A percentile compares a stretch with the other conserved stretches of the same genome.
phyloP scores from a whole-genome alignment of 2,329 filamentous ascomycete genomes.

The Bertia moriformis region DNA sequence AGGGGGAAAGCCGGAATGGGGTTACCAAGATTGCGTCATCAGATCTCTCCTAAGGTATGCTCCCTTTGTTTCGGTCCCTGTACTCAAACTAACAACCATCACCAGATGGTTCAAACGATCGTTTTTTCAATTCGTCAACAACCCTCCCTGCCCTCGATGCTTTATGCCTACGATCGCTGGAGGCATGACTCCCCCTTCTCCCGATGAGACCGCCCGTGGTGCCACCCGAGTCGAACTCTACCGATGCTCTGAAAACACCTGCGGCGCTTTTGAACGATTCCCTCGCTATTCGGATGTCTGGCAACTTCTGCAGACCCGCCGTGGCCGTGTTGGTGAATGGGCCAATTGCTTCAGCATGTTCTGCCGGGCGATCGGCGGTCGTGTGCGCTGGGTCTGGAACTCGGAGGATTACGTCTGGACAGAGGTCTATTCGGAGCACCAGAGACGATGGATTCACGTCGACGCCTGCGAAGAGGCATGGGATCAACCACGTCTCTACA shows the following conservation, averaged over 20 bases:
- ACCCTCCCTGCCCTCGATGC: constrained; percentile 51
- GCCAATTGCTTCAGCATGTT: constrained; percentile 69
- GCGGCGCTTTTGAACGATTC: constrained; percentile 51
- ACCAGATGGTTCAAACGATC: constrained; percentile 58
- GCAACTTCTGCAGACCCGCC: constrained; percentile 51
- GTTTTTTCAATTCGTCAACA: constrained; percentile 65
- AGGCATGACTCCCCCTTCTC: constrained; percentile 51
- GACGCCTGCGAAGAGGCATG: constrained; percentile 60
- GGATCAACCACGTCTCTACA: constrained; percentile 60
- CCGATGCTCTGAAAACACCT: constrained; percentile 46
- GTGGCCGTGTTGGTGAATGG: constrained; percentile 59
- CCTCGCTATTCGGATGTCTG: constrained; percentile 66
- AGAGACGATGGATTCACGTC: constrained; percentile 59
- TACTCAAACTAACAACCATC: background rate
- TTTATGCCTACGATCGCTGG: constrained; percentile 49
- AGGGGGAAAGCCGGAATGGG: constrained; percentile 52
- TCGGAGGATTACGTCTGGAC: constrained; percentile 68
- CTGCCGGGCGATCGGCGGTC: constrained; percentile 54
- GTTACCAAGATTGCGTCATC: constrained; percentile 64
- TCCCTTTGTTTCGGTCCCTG: constrained; percentile 3
- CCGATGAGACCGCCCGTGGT: constrained; percentile 56
- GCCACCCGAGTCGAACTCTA: constrained; percentile 58
- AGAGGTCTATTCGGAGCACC: constrained; percentile 59
- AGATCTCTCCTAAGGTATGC: constrained; percentile 47
- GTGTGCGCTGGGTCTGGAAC: constrained; percentile 67